phyloP scores from a whole-genome alignment of 2,329 filamentous ascomycete genomes.

The Blastomyces parvus region DNA sequence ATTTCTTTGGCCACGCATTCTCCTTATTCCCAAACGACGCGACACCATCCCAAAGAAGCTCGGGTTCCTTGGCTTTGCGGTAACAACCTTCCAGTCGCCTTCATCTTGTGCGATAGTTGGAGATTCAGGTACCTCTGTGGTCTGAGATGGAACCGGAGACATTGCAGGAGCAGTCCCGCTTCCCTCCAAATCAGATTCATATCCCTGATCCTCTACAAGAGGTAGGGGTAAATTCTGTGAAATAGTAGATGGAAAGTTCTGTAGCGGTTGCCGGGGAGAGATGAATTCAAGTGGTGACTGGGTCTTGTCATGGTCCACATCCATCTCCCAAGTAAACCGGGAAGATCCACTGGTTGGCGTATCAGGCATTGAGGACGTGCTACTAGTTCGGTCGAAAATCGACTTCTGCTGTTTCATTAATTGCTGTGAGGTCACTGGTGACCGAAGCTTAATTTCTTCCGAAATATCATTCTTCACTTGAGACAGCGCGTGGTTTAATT shows the following conservation, averaged over 20 bases:
- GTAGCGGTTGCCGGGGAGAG: neutral
- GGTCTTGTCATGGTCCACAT: slow-evolving; percentile 11
- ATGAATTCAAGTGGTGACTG: slow-evolving; percentile 15
- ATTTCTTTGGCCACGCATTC: slow-evolving; percentile 15
- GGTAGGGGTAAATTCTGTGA: slow-evolving; percentile 8
- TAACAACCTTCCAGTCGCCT: slow-evolving; percentile 27
- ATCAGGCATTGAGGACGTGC: slow-evolving; percentile 36
- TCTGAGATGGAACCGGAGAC: slow-evolving; percentile 15
- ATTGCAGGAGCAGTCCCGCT: slow-evolving; percentile 13
- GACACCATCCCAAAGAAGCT: neutral
- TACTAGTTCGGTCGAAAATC: slow-evolving; percentile 40
- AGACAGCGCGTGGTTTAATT: slow-evolving; percentile 20
- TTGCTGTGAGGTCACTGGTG: slow-evolving; percentile 34
- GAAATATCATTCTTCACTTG: slow-evolving; percentile 31
- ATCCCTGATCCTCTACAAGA: slow-evolving; percentile 11
- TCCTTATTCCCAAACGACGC: slow-evolving; percentile 9
- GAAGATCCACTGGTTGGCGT: slow-evolving; percentile 24
- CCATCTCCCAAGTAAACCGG: slow-evolving; percentile 18
- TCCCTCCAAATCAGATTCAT: slow-evolving; percentile 12
- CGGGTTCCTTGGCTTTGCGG: slow-evolving; percentile 12
- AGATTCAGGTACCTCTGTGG: slow-evolving; percentile 21
- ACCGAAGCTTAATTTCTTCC: slow-evolving; percentile 34
- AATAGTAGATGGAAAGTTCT: slow-evolving; percentile 13
- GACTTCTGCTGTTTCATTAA: slow-evolving; percentile 31
- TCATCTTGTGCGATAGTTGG: slow-evolving; percentile 19